A percentile compares a stretch with the other conserved stretches of the same genome.
Evolutionary conservation across 129 eudicot genomes (phyloP).

Genomic region (Arctium minus): DNA sequence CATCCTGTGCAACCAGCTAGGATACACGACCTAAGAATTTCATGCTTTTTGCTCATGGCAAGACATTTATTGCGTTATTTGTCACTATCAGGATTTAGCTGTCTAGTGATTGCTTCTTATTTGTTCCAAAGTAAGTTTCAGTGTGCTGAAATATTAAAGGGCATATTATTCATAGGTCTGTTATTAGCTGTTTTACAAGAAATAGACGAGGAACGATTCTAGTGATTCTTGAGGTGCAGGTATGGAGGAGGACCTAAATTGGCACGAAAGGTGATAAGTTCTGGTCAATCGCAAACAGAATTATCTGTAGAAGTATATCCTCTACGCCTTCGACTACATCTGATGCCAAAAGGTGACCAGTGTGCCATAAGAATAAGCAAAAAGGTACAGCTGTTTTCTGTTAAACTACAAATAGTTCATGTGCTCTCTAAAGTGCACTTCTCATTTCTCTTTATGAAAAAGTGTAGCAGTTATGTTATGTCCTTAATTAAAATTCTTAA

Average conservation of each 20-base stretch:
- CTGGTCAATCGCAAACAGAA: slow-evolving; percentile 84
- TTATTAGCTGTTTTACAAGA: slow-evolving; percentile 15
- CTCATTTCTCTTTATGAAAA: background rate
- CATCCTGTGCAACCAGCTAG: too few relatives aligned
- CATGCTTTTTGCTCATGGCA: background rate
- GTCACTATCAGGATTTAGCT: background rate
- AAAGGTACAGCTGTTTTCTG: slow-evolving; percentile 43
- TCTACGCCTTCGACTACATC: slow-evolving; percentile 73
- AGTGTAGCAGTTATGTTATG: background rate
- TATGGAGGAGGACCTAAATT: slow-evolving; percentile 98
- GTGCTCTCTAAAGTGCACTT: background rate
- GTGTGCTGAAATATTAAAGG: slow-evolving; percentile 7
- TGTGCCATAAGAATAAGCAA: slow-evolving; percentile 84
- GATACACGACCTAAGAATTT: background rate
- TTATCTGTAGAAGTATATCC: slow-evolving; percentile 95
- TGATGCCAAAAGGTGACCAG: slow-evolving; percentile 72
- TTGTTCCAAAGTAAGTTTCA: background rate
- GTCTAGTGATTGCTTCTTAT: background rate
- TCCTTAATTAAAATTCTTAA: background rate
- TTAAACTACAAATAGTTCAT: background rate
- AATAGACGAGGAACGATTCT: slow-evolving; percentile 11
- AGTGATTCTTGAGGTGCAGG: slow-evolving; percentile 50
- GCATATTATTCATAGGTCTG: slow-evolving; percentile 9
- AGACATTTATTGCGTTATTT: background rate
- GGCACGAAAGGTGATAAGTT: slow-evolving; percentile 81